Base-by-base conservation (phyloP, 2,329 filamentous ascomycete genomes). In the Aspergillus sp. region DNA sequence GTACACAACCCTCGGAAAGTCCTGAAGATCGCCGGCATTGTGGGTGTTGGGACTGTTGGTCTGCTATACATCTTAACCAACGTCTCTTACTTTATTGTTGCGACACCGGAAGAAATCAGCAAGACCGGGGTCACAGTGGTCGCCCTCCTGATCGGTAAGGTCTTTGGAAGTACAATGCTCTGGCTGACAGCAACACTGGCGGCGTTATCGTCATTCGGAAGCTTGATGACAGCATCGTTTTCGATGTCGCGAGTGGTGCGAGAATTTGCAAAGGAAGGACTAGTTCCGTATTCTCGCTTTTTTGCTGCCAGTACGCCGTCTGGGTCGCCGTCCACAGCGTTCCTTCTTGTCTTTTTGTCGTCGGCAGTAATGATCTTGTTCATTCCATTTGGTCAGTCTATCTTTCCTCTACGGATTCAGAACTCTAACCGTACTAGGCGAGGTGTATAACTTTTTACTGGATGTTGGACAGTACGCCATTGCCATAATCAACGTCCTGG, bases 191-290 rank as follows among this genome's bases (percentile, higher is more conserved):
- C 62, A 9, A 54, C 53, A 5, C 56, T 89, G 60, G 85, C 89
- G 20, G 86, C 86, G 0, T 77, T 89, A 1, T 89, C 86, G 0
- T 86, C 86, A 4, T 86, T 88, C 62, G 87, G 86, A 27, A 89
- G 89, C 64, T 84, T 89, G 13, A 77, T 89, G 47, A 83, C 80
- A 56, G 85, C 89, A 60, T 88, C 88, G 61, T 89, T 89, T 73
- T 86, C 86, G 0, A 86, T 89, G 70, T 85, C 86, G 6, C 82
- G 86, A 53, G 73, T 89, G 5, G 86, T 86, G 0, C 86, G 87
- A 70, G 86, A 88, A 69, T 80, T 88, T 15, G 86, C 84, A 4
- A 83, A 85, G 11, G 86, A 89, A 71, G 86, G 86, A 27, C 79
- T 89, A n/a, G 72, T 89, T 2, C 86, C 86, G 0, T 86, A 83